A percentile compares a stretch with the other conserved stretches of the same genome.
phyloP scores from a whole-genome alignment of 208 protist species.

The Tritrichomonas musculus region DNA sequence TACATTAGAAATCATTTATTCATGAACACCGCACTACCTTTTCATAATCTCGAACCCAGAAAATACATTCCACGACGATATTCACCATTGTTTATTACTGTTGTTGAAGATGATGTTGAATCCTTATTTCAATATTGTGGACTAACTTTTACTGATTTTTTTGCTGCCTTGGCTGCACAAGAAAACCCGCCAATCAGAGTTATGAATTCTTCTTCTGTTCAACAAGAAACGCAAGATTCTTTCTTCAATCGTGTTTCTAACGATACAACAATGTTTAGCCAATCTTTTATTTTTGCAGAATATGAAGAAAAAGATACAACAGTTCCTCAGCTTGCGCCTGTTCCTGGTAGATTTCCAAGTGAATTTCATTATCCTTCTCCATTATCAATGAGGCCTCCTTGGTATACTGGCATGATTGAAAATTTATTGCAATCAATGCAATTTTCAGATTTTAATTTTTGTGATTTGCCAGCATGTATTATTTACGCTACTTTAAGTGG shows the following conservation, averaged over 20 bases:
- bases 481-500: neutral
- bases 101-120: neutral
- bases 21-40: neutral
- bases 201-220: neutral
- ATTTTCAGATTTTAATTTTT: constrained; percentile 22
- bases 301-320: neutral
- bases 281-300: neutral
- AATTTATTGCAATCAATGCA: neutral
- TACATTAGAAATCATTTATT: too few species aligned
- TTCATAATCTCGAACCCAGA: neutral
- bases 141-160: neutral
- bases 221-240: neutral
- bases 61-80: neutral
- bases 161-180: neutral
- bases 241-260: neutral
- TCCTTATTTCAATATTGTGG: neutral
- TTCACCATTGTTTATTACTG: neutral
- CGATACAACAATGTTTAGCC: neutral
- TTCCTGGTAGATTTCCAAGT: neutral
- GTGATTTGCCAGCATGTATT: neutral
- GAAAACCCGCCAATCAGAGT: neutral
- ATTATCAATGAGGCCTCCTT: neutral
- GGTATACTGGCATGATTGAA: neutral
- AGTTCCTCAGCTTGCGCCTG: neutral
- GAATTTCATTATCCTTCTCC: neutral